Evolutionary conservation across 805 yeast genomes (phyloP), one percentile per base, ranked within the genome.

Genomic region (Saturnispora besseyi): DNA sequence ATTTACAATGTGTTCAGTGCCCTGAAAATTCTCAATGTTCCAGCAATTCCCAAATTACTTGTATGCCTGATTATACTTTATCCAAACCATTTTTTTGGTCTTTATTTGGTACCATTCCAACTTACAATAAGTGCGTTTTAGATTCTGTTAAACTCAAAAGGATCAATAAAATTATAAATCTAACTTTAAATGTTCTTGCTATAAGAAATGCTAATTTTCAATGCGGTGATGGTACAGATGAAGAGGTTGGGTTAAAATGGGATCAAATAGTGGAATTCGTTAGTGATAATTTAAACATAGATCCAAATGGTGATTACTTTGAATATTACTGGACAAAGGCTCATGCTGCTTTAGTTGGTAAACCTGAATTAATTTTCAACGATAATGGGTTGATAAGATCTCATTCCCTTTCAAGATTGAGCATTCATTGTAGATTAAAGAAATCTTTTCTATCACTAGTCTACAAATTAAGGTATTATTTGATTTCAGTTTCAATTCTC

Each of bases 1-100:
- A 73, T 43, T 91, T 96, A 3, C 48, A 58, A 0, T 91, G 99
- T 67, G 68, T 79, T 3, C 78, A 78, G 15, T 91, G 98, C 63
- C 98, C 98, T 1, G 75, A 73, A 2, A 84, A 90, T 65, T 93
- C 90, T 0, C 70, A 80, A 42, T 91, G 98, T 65, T 81, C 74
- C 56, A 78, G 82, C 24, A 64, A 74, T 45, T 72, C 87, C 55
- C 69, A 75, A 50, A 59, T 87, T 2, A 77, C 75, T 46, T 91
- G 99, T 65, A 81, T 77, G 56, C 83, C 82, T 36, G 96, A 86
- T 56, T 86, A 71, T 59, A 67, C 77, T 33, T 69, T 71, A 30
- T 61, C 62, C 34, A 71, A 74, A 46, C 82, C 84, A 6, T 75
- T 81, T 73, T 72, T 79, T 56, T 69, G 76, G 41, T 65, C 79